Conservation (phyloP, 768 basidiomycete species). For the Mycena galopus region DNA sequence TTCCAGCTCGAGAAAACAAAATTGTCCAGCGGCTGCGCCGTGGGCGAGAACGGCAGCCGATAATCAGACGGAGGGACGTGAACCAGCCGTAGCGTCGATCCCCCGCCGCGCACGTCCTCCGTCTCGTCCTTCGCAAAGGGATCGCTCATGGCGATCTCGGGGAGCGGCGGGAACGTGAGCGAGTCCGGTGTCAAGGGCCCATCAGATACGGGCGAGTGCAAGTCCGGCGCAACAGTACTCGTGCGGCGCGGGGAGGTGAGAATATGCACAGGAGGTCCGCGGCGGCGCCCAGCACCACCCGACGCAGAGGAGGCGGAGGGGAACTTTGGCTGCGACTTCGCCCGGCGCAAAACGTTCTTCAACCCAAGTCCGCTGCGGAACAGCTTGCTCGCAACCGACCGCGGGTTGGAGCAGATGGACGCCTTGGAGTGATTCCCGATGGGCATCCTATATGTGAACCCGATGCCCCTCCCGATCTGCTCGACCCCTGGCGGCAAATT, state of each 20-base stretch:
- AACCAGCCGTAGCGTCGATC: conserved; percentile 34
- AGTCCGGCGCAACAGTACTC: background rate
- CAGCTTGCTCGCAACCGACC: conserved; percentile 41
- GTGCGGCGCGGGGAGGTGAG: conserved; percentile 15
- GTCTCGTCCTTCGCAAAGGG: conserved; percentile 34
- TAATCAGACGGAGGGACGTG: conserved; percentile 24
- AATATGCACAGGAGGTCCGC: conserved; percentile 26
- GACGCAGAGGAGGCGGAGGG: too few relatives aligned
- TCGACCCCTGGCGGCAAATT: conserved; percentile 61
- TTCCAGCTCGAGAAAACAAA: conserved; percentile 25
- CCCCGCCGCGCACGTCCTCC: conserved; percentile 14
- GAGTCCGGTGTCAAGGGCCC: conserved; percentile 43
- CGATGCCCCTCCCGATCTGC: conserved; percentile 66
- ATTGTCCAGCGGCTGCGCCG: conserved; percentile 24
- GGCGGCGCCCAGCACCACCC: conserved; percentile 11
- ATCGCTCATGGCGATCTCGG: conserved; percentile 34
- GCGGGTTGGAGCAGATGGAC: conserved; percentile 44
- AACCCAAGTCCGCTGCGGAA: conserved; percentile 37
- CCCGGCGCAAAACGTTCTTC: conserved; percentile 24
- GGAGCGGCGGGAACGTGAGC: conserved; percentile 30
- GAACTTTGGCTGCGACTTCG: conserved; percentile 21
- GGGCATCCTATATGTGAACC: conserved; percentile 58
- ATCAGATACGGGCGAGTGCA: conserved; percentile 39
- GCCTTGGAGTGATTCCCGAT: conserved; percentile 45
- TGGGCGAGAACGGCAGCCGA: conserved; percentile 22